A percentile compares a stretch with the other conserved stretches of the same genome.
These are phyloP conservation scores for Suillus fuscotomentosus DNA, from an alignment of 768 basidiomycete species.

Conservation along the genomic window DNA sequence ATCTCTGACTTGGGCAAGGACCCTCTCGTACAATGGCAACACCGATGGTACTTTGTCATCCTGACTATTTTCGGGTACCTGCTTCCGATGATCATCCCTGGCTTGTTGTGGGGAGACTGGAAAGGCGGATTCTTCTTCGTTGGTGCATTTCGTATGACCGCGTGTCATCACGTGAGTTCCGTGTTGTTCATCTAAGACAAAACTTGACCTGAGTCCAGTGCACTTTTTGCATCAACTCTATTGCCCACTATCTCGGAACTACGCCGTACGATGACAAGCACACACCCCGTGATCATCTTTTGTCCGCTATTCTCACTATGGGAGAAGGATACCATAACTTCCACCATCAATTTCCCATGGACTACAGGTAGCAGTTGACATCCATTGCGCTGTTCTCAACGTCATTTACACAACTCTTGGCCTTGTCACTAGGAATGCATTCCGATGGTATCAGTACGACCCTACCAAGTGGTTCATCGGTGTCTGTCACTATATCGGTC, in stretches of 20 bases:
- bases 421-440: slow-evolving; percentile 54
- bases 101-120: slow-evolving; percentile 74
- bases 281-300: slow-evolving; percentile 73
- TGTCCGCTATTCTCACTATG: slow-evolving; percentile 81
- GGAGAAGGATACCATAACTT: slow-evolving; percentile 71
- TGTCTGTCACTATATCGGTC: slow-evolving; percentile 53
- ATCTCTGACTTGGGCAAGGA: slow-evolving; percentile 71
- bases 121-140: slow-evolving; percentile 75
- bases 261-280: slow-evolving; percentile 81
- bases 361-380: slow-evolving; percentile 34
- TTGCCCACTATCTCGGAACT: slow-evolving; percentile 82
- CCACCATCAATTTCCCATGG: slow-evolving; percentile 89
- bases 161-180: slow-evolving; percentile 76
- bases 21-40: slow-evolving; percentile 74
- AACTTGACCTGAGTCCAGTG: slow-evolving; percentile 44
- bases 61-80: slow-evolving; percentile 64
- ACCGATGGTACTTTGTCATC: slow-evolving; percentile 67
- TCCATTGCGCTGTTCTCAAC: neutral
- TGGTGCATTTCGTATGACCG: slow-evolving; percentile 65
- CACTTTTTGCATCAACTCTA: slow-evolving; percentile 87
- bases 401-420: slow-evolving; percentile 10
- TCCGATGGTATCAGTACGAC: slow-evolving; percentile 70
- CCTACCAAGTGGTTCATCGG: slow-evolving; percentile 84
- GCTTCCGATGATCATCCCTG: slow-evolving; percentile 67
- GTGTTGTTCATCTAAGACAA: neutral